A percentile compares a stretch with the other conserved stretches of the same genome.
These are phyloP conservation scores for Cryptosporidium tyzzeri DNA, from an alignment of 169 alveolate genomes.

Conservation along the genomic window DNA sequence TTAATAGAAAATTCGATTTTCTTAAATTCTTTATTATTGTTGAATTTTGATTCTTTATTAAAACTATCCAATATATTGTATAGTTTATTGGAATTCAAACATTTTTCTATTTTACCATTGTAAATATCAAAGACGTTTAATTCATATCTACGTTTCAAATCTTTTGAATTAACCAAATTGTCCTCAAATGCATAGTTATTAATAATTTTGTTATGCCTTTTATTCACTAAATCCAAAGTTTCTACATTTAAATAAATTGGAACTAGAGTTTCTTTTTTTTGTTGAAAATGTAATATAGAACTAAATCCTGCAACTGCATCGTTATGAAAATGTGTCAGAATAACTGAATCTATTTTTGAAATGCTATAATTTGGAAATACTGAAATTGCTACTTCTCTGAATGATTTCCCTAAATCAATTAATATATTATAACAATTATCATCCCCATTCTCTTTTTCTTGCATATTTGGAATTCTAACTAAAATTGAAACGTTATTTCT, in stretches of 20 bases:
- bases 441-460: background rate
- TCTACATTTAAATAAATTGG: conserved; percentile 65
- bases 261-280: background rate
- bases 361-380: conserved; percentile 39
- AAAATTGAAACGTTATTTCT: conserved; percentile 68
- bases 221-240: conserved; percentile 13
- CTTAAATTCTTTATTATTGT: background rate
- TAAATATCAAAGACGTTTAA: conserved; percentile 40
- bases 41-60: background rate
- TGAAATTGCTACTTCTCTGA: conserved; percentile 78
- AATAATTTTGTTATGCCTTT: conserved; percentile 22
- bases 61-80: background rate
- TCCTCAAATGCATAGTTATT: conserved; percentile 20
- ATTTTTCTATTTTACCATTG: conserved; percentile 5
- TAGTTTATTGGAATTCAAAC: background rate
- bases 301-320: conserved; percentile 81
- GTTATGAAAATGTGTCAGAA: conserved; percentile 78
- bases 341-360: conserved; percentile 76
- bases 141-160: conserved; percentile 18
- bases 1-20: conserved; percentile 31
- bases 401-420: conserved; percentile 80
- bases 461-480: conserved; percentile 33
- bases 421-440: conserved; percentile 30
- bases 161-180: background rate
- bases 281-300: conserved; percentile 8